phyloP scores from a whole-genome alignment of 257 asterid genomes.

The Datura wrightii region DNA sequence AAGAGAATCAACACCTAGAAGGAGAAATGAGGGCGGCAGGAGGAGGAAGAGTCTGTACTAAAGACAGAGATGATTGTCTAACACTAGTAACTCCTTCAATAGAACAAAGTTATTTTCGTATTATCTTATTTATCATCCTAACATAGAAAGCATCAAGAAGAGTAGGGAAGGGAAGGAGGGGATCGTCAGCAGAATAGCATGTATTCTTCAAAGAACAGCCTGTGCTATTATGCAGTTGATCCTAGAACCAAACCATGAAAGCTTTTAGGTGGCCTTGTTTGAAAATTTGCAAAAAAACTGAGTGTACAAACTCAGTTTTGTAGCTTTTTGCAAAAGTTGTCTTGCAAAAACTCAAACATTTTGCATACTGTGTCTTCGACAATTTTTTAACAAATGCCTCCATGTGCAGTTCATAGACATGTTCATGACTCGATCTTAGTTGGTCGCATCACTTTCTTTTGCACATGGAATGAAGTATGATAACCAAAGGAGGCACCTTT shows the following conservation, averaged over 20 bases:
- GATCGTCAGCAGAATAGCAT: not conserved
- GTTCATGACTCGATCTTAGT: not conserved
- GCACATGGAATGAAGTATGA: not conserved
- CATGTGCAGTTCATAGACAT: not conserved
- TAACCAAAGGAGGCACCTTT: slow-evolving; percentile 7
- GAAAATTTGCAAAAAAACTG: not conserved
- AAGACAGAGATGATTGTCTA: not conserved
- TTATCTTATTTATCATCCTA: not conserved
- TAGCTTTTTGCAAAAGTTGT: not conserved
- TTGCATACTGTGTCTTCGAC: not conserved
- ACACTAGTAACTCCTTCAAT: not conserved
- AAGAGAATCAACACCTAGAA: not conserved
- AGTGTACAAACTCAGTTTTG: not conserved
- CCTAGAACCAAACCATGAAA: not conserved
- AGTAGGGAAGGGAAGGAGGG: not conserved
- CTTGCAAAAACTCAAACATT: not conserved
- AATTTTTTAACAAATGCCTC: not conserved
- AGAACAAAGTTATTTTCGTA: not conserved
- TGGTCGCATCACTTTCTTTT: not conserved
- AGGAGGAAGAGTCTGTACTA: not conserved
- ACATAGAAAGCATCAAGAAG: too few species aligned
- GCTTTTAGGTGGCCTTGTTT: not conserved
- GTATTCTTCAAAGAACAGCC: not conserved
- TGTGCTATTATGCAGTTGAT: not conserved
- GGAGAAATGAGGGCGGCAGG: not conserved